A percentile compares a stretch with the other conserved stretches of the same genome.
phyloP scores from a whole-genome alignment of 805 yeast species.

The Myxozyma neotropica region DNA sequence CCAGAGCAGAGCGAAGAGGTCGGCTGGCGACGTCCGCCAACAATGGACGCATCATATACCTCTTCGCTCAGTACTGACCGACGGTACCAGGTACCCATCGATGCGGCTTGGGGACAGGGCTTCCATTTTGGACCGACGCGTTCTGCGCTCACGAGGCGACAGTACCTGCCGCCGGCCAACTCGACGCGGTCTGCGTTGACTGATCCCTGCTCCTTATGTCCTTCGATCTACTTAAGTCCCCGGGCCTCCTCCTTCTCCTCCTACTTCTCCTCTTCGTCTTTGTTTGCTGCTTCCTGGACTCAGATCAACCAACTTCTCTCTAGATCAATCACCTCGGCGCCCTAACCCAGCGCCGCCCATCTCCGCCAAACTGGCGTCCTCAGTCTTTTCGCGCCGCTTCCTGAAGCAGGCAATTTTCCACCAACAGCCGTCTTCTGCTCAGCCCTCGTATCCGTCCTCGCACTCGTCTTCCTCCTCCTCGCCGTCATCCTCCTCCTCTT shows the following conservation, averaged over 20 bases:
- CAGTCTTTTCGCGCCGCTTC: constrained; percentile 30
- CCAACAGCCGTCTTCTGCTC: constrained; percentile 11
- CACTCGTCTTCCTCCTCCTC: constrained; percentile 19
- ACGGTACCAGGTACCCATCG: not conserved
- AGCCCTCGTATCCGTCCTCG: not conserved
- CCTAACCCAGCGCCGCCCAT: constrained; percentile 7
- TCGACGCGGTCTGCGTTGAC: not conserved
- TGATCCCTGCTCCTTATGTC: not conserved
- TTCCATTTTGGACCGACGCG: not conserved
- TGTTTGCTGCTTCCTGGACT: not conserved
- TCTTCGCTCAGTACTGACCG: too few species aligned
- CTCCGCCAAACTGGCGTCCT: constrained; percentile 22
- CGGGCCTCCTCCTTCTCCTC: not conserved
- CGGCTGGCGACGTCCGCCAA: too few species aligned
- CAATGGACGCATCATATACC: too few species aligned
- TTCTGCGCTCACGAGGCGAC: not conserved
- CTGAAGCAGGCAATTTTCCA: constrained; percentile 31
- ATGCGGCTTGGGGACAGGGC: not conserved
- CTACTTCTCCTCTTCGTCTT: not conserved
- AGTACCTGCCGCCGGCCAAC: constrained; percentile 4
- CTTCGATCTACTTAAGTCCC: not conserved
- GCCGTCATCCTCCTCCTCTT: constrained; percentile 10
- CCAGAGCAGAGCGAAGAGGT: too few species aligned
- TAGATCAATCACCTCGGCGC: not conserved
- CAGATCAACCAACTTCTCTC: not conserved